These are phyloP conservation scores for Lodderomyces elongisporus DNA, from an alignment of 1,139 yeast species.

Conservation along the genomic window DNA sequence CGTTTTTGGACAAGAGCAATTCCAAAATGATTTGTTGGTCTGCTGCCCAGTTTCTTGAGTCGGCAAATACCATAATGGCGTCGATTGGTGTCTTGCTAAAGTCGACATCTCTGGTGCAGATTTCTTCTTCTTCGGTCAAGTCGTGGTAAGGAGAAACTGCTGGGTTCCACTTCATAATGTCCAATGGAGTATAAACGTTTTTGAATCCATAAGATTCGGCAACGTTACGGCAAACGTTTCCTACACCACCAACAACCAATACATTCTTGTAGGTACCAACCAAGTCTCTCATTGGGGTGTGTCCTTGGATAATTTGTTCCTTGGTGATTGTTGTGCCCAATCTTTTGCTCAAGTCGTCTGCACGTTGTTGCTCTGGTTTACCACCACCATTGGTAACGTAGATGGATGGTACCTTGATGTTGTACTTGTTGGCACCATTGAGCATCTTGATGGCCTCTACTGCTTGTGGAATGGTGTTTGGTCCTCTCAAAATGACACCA, in stretches of 20 bases:
- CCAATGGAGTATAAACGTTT: slow-evolving; percentile 73
- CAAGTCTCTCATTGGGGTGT: slow-evolving; percentile 82
- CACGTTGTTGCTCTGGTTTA: slow-evolving; percentile 67
- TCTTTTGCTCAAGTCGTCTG: slow-evolving; percentile 59
- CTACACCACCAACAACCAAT: slow-evolving; percentile 80
- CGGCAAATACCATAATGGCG: slow-evolving; percentile 76
- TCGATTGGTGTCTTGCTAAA: slow-evolving; percentile 60
- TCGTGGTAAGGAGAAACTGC: slow-evolving; percentile 77
- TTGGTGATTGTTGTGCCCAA: slow-evolving; percentile 58
- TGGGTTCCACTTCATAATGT: slow-evolving; percentile 80
- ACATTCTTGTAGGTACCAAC: slow-evolving; percentile 63
- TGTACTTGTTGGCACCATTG: slow-evolving; percentile 73
- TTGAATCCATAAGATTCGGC: slow-evolving; percentile 75
- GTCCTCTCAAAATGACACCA: slow-evolving; percentile 77
- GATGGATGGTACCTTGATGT: slow-evolving; percentile 77
- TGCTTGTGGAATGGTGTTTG: slow-evolving; percentile 75
- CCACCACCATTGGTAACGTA: slow-evolving; percentile 91
- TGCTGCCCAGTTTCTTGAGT: slow-evolving; percentile 84
- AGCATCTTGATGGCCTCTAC: slow-evolving; percentile 62
- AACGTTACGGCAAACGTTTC: slow-evolving; percentile 74
- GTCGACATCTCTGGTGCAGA: slow-evolving; percentile 54
- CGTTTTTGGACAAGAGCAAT: slow-evolving; percentile 64
- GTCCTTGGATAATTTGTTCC: slow-evolving; percentile 83
- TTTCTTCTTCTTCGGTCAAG: slow-evolving; percentile 63
- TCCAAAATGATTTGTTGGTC: slow-evolving; percentile 85